Evolutionary conservation across 2,329 filamentous ascomycete genomes (phyloP), one percentile per base, ranked within the genome.

Genomic region (Coniella lustricola): DNA sequence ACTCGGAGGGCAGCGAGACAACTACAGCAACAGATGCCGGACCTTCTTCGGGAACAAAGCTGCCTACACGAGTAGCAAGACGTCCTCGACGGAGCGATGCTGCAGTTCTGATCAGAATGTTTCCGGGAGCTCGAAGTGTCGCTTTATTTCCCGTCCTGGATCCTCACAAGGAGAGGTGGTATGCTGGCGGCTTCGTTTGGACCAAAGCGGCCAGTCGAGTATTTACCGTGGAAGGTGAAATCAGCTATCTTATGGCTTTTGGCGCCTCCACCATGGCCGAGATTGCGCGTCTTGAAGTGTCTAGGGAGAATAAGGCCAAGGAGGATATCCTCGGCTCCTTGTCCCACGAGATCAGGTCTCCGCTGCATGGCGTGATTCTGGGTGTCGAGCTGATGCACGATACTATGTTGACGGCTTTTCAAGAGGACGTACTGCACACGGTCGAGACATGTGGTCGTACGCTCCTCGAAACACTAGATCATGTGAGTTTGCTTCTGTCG

Each of bases 271-370:
- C 78, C 31, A 80, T 81, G 75, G 69, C 73, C 0, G 76, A 81
- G 50, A 64, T 81, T 7, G 69, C 71, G 1, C 67, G 74, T 8
- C 55, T 79, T 2, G 60, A 67, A 36, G 59, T 60, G 0, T 39
- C 62, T 4, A 54, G 59, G 14, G 76, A 77, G 16, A 46, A 21
- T 17, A 46, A 39, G 35, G 44, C 44, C 9, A 46, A 46, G 58
- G 71, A 71, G 0, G 74, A 77, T 49, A 76, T 81, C 52, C 72
- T 81, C 18, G 74, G 73, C 1, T 78, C 73, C 7, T 72, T 81
- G 38, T 76, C 73, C 20, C 77, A 81, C 57, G 77, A 81, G 54
- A 61, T 81, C 7, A 66, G 77, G 14, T 76, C 71, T 3, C 77
- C 77, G 2, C 63, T 81, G 1, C 76, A 81, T 52, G 77, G 76